These are phyloP conservation scores for Nelumbo lutea DNA, from an alignment of 164 flowering plant genomes.

Conservation along the genomic window DNA sequence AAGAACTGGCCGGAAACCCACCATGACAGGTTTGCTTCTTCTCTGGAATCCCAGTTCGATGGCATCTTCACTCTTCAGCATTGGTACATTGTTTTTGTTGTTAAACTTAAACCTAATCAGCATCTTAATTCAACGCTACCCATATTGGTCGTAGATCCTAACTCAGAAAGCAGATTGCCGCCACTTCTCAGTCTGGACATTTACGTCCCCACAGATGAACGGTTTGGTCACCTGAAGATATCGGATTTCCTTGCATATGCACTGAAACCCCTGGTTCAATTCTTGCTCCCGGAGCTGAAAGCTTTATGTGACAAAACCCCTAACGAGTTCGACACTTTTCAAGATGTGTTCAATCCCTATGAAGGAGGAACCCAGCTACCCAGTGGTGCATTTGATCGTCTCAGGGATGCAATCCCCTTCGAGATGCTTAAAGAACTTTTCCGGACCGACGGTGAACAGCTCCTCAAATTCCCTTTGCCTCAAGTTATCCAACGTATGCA, in stretches of 20 bases:
- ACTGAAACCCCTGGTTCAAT: constrained; percentile 64
- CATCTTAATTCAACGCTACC: too few species aligned
- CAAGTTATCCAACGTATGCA: constrained; percentile 52
- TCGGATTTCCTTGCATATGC: constrained; percentile 78
- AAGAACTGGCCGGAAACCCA: constrained; percentile 65
- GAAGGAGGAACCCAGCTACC: constrained; percentile 62
- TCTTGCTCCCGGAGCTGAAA: constrained; percentile 49
- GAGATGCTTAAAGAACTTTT: constrained; percentile 68
- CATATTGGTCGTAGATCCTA: constrained; percentile 45
- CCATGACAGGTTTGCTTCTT: constrained; percentile 41
- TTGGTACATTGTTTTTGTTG: too few species aligned
- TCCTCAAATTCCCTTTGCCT: constrained; percentile 71
- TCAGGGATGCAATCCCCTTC: constrained; percentile 51
- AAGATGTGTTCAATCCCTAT: constrained; percentile 59
- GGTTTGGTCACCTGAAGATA: constrained; percentile 65
- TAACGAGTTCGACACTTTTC: constrained; percentile 71
- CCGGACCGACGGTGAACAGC: constrained; percentile 58
- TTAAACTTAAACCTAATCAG: too few species aligned
- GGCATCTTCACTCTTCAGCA: too few species aligned
- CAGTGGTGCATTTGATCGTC: constrained; percentile 13
- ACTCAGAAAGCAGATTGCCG: constrained; percentile 56
- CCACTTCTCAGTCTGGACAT: constrained; percentile 55
- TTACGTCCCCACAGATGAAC: constrained; percentile 89
- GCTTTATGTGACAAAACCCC: constrained; percentile 51
- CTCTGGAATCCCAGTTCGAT: too few species aligned